These are phyloP conservation scores for Penicillium coffeae DNA, from an alignment of 495 filamentous ascomycete genomes.

Conservation along the genomic window DNA sequence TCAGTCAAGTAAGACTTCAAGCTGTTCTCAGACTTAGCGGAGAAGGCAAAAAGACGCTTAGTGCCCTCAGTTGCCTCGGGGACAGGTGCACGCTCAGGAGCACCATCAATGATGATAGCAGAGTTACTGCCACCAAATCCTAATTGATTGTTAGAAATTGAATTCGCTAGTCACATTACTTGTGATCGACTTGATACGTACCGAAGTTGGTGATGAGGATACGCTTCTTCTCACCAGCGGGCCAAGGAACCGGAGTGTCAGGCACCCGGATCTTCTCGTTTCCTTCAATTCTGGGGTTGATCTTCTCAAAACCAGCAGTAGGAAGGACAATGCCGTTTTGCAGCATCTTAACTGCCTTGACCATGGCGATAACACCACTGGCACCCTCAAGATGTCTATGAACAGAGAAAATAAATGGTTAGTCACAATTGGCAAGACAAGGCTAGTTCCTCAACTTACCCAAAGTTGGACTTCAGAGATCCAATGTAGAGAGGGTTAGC, in stretches of 20 bases:
- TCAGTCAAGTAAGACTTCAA: not conserved
- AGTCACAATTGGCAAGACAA: not conserved
- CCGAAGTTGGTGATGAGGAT: not conserved
- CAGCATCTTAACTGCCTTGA: constrained; percentile 51
- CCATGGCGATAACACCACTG: constrained; percentile 42
- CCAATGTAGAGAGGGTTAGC: not conserved
- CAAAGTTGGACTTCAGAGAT: not conserved
- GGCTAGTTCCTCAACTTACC: not conserved
- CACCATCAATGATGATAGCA: not conserved
- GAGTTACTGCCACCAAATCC: not conserved
- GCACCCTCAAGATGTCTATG: constrained; percentile 30
- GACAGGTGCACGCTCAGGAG: not conserved
- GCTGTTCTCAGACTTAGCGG: not conserved
- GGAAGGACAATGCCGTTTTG: constrained; percentile 37
- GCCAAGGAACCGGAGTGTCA: not conserved
- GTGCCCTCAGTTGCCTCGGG: not conserved
- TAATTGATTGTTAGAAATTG: too few species aligned
- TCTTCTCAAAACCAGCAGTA: constrained; percentile 34
- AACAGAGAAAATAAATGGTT: not conserved
- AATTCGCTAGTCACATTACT: too few species aligned
- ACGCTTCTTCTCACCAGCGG: not conserved
- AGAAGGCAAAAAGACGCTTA: not conserved
- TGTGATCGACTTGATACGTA: too few species aligned
- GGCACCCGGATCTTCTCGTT: not conserved
- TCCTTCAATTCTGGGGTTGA: constrained; percentile 36